These are phyloP conservation scores for Panellus pusillus DNA, from an alignment of 768 basidiomycete species.

Conservation along the genomic window DNA sequence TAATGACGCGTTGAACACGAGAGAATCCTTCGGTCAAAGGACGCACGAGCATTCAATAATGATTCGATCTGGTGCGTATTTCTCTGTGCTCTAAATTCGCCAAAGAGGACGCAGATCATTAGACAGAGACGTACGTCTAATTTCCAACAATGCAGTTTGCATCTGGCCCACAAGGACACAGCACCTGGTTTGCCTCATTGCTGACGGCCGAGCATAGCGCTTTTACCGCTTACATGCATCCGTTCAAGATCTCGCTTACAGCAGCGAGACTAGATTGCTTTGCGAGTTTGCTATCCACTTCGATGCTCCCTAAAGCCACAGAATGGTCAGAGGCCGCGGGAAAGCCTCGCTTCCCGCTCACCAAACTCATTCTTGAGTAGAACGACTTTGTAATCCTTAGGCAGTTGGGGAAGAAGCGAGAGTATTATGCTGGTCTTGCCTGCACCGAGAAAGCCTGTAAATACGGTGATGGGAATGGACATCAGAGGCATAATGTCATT, in stretches of 20 bases:
- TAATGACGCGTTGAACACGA: not conserved
- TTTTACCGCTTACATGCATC: slow-evolving; percentile 74
- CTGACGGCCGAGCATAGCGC: not conserved
- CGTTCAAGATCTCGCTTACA: slow-evolving; percentile 92
- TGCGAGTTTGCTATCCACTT: slow-evolving; percentile 91
- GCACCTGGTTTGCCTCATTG: slow-evolving; percentile 54
- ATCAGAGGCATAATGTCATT: not conserved
- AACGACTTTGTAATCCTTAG: slow-evolving; percentile 84
- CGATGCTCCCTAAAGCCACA: not conserved
- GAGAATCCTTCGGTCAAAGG: not conserved
- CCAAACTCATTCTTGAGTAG: slow-evolving; percentile 97
- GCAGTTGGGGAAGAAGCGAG: slow-evolving; percentile 77
- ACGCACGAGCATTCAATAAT: slow-evolving; percentile 93
- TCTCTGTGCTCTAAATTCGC: slow-evolving; percentile 47
- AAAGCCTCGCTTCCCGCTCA: slow-evolving; percentile 36
- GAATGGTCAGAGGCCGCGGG: not conserved
- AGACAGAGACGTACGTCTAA: slow-evolving; percentile 55
- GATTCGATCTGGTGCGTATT: slow-evolving; percentile 84
- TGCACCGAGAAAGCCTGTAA: slow-evolving; percentile 91
- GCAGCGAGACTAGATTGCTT: slow-evolving; percentile 80
- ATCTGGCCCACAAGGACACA: slow-evolving; percentile 95
- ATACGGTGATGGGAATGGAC: slow-evolving; percentile 85
- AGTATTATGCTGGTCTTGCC: slow-evolving; percentile 83
- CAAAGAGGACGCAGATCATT: not conserved
- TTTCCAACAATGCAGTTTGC: slow-evolving; percentile 87